Evolutionary conservation across 179 eudicot genomes (phyloP), one percentile per base, ranked within the genome.

Genomic region (Beta macrorhiza): DNA sequence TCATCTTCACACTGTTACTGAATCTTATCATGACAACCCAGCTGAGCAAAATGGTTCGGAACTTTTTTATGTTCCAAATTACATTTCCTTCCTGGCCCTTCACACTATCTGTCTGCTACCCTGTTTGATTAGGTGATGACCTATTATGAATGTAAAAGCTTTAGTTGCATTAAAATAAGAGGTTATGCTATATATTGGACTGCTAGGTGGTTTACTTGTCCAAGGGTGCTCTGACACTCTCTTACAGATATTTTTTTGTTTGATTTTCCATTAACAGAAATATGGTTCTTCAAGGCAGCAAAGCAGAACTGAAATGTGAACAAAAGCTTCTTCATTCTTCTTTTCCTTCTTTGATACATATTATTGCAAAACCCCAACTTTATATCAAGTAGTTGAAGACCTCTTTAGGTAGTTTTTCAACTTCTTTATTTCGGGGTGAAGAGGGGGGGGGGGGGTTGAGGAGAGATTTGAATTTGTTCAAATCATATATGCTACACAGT

Each of bases 1-100:
- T 73, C 99, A 97, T 91, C 84, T 97, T 84, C 83, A 87, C 76
- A 90, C 90, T 51, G 93, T 97, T 79, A 93, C 97, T 65, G 90
- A 89, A 78, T 97, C 98, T 14, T 91, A 91, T 82, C 82, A 86
- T 83, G 97, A 93, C 61, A 82, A 94, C 78, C 93, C 92, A 17
- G 84, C 85, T 12, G 91, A 91, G 87, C 95, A 91, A 86, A 87
- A 88, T 84, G 97, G 99, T 97, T 72, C 91, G 93, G n/a, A 67
- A 45, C 74, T 59, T 67, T 71, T 17, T 70, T 74, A 62, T 67
- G 53, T 69, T 71, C 59, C 32, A 20, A 62, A 15, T 78, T n/a
- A 7, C 59, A 82, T 12, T 8, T 76, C 71, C 53, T 20, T 75
- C 64, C 49, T 55, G 19, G 53, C n/a, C 82, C 32, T 57, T 77